Conservation (phyloP, 306 rosid species). For the Alnus rubra region DNA sequence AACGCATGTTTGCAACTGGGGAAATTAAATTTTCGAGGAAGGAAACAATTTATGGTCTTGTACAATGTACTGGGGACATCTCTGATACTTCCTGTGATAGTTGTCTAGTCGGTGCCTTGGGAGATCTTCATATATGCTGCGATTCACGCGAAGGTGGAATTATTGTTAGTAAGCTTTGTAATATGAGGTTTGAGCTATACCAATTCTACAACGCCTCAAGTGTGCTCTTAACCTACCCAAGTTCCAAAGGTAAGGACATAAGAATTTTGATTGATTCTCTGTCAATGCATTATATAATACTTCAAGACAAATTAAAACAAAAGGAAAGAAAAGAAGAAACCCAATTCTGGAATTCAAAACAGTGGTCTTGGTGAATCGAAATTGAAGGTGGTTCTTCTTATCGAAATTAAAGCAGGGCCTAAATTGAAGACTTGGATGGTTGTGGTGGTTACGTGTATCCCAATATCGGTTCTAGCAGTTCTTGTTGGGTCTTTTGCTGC, state of each 20-base stretch:
- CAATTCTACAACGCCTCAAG: slow-evolving; percentile 36
- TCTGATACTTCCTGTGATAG: slow-evolving; percentile 9
- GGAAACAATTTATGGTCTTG: slow-evolving; percentile 51
- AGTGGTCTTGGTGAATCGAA: too few relatives aligned
- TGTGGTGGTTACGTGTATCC: too few relatives aligned
- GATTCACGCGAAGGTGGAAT: slow-evolving; percentile 32
- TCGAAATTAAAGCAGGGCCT: too few relatives aligned
- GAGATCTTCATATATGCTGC: slow-evolving; percentile 43
- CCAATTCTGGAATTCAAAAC: too few relatives aligned
- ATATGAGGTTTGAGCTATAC: slow-evolving; percentile 38
- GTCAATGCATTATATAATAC: too few relatives aligned
- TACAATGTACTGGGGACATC: slow-evolving; percentile 59
- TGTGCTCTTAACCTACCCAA: slow-evolving; percentile 19
- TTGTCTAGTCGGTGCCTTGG: slow-evolving; percentile 47
- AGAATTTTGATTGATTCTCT: not conserved
- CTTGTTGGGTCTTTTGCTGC: too few relatives aligned
- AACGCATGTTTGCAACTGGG: slow-evolving; percentile 49
- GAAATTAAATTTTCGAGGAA: slow-evolving; percentile 21
- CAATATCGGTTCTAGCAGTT: too few relatives aligned
- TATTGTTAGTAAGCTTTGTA: slow-evolving; percentile 46
- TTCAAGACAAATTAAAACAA: too few relatives aligned
- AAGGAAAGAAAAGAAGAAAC: too few relatives aligned
- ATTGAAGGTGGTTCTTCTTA: too few relatives aligned
- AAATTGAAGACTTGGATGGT: too few relatives aligned
- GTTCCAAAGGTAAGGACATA: slow-evolving; percentile 24